phyloP scores from a whole-genome alignment of 2,329 filamentous ascomycete genomes.

The Didymella keratinophila region DNA sequence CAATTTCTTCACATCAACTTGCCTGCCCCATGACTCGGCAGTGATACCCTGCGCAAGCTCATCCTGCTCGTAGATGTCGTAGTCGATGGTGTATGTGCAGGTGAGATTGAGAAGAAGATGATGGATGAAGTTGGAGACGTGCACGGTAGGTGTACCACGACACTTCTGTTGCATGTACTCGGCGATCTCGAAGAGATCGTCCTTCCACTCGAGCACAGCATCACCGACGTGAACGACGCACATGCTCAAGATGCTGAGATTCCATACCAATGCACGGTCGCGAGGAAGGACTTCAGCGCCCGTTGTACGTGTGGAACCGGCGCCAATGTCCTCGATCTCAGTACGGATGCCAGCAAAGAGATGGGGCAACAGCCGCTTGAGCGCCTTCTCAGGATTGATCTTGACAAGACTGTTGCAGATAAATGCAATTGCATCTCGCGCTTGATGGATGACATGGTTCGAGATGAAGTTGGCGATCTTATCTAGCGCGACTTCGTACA shows the following conservation, averaged over 20 bases:
- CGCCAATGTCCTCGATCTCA: constrained; percentile 96
- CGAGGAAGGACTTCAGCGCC: constrained; percentile 92
- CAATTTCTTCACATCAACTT: constrained; percentile 75
- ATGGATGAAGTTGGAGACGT: constrained; percentile 97
- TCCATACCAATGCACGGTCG: constrained; percentile 93
- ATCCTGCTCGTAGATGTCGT: constrained; percentile 83
- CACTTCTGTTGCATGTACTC: constrained; percentile 97
- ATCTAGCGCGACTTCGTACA: constrained; percentile 90
- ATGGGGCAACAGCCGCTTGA: constrained; percentile 90
- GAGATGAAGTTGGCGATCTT: constrained; percentile 93
- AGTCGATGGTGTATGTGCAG: constrained; percentile 91
- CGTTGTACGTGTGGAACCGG: constrained; percentile 91
- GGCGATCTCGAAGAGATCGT: constrained; percentile 89
- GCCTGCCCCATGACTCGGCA: constrained; percentile 83
- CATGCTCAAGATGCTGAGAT: constrained; percentile 97
- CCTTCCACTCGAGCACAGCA: constrained; percentile 86
- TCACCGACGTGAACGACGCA: constrained; percentile 94
- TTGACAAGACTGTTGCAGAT: constrained; percentile 97
- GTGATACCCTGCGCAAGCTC: constrained; percentile 75
- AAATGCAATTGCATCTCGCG: constrained; percentile 97
- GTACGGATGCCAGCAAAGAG: constrained; percentile 90
- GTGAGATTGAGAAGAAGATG: constrained; percentile 94
- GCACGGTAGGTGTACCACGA: constrained; percentile 89
- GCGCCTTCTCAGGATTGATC: constrained; percentile 89
- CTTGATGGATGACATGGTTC: constrained; percentile 95